Conservation (phyloP, 495 filamentous ascomycete species). For the Penicillium psychrofluorescens region DNA sequence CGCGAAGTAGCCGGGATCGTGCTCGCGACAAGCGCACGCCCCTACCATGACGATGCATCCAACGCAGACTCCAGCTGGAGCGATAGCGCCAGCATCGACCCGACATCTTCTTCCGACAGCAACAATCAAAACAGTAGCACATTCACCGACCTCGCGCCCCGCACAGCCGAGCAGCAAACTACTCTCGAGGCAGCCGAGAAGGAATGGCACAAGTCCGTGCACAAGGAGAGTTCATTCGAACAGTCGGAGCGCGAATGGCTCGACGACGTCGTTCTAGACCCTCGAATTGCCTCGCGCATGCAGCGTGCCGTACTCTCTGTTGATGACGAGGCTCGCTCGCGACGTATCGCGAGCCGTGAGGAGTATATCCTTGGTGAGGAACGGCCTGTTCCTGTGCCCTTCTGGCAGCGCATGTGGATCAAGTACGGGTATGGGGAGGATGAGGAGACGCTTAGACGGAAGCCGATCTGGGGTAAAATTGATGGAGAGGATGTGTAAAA, state of each 20-base stretch:
- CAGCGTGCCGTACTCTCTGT: conserved; percentile 55
- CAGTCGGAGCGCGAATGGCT: conserved; percentile 65
- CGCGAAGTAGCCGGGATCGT: conserved; percentile 83
- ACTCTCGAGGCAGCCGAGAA: conserved; percentile 69
- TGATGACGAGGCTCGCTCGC: conserved; percentile 61
- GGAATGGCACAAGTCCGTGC: conserved; percentile 80
- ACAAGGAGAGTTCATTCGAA: conserved; percentile 40
- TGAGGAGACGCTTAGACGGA: conserved; percentile 30
- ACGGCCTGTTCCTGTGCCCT: conserved; percentile 27
- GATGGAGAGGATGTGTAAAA: conserved; percentile 27
- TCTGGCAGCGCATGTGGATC: conserved; percentile 39
- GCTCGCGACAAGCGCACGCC: conserved; percentile 53
- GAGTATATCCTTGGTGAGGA: conserved; percentile 59
- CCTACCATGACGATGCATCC: conserved; percentile 28
- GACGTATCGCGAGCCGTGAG: conserved; percentile 51
- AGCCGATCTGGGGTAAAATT: conserved; percentile 34
- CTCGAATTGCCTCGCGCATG: conserved; percentile 75
- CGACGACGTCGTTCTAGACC: conserved; percentile 69
- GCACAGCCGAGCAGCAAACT: conserved; percentile 58
- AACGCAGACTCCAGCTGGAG: conserved; percentile 16
- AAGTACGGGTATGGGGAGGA: conserved; percentile 41
- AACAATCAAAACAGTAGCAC: neutral
- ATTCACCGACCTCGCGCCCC: conserved; percentile 7
- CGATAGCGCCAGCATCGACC: conserved; percentile 20
- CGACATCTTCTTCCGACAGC: conserved; percentile 14